phyloP scores from a whole-genome alignment of 345 rosid genomes.

The Salix arbutifolia region DNA sequence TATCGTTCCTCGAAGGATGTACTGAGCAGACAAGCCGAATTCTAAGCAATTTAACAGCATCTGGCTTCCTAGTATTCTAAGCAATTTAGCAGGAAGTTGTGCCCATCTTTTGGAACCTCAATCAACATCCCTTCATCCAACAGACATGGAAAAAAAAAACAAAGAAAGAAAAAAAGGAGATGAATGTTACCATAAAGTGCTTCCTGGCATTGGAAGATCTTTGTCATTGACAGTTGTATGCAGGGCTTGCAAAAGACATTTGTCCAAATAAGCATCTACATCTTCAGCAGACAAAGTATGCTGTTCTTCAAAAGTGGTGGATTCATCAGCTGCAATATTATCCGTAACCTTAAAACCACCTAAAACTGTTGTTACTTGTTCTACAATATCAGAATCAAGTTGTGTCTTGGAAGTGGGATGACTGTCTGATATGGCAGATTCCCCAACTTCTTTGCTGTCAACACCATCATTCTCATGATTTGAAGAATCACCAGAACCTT shows the following conservation, averaged over 20 bases:
- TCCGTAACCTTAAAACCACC: conserved; percentile 45
- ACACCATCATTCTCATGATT: conserved; percentile 26
- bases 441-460: conserved; percentile 30
- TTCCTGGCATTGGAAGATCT: conserved; percentile 94
- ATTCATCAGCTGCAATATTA: conserved; percentile 28
- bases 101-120: too few species aligned
- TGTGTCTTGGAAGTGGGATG: conserved; percentile 21
- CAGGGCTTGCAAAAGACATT: conserved; percentile 90
- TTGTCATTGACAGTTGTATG: conserved; percentile 79
- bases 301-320: conserved; percentile 44
- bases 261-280: conserved; percentile 77
- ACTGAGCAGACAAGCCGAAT: too few species aligned
- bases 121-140: neutral
- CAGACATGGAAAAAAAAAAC: neutral
- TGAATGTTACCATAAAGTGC: conserved; percentile 68
- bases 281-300: conserved; percentile 48
- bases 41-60: too few species aligned
- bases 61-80: too few species aligned
- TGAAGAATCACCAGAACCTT: conserved; percentile 30
- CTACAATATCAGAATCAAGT: conserved; percentile 28
- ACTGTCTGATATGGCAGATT: conserved; percentile 17
- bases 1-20: too few species aligned
- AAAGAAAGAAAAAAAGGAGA: neutral
- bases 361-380: conserved; percentile 35
- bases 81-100: too few species aligned